Base-by-base conservation (phyloP, 768 basidiomycete species). In the Asterophora lycoperdoides region DNA sequence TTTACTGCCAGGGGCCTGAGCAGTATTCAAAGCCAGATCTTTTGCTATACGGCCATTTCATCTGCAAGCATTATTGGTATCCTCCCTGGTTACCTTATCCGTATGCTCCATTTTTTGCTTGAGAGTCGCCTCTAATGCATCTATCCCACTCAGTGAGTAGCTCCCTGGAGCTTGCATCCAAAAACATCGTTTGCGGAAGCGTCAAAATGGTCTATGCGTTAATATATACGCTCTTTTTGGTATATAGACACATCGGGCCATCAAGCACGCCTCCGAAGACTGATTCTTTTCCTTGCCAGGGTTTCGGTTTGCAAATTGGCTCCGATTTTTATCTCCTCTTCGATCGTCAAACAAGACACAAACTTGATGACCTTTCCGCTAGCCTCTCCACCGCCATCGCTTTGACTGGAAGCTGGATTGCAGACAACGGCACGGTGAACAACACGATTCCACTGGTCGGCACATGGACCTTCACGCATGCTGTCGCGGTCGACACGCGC, bases 1-100 rank as follows among this genome's bases (percentile, higher is more conserved):
- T 89, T 93, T 60, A 67, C 74, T 23, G 86, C 92, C 34, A 84
- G 93, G 38, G 92, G 84, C 8, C 68, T 96, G 29, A 86, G 89
- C 52, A 86, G 84, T 54, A 89, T 92, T 50, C 77, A 77, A 14
- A 78, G 75, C 42, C 77, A 83, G 41, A 75, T 88, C 42, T 95
- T 96, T 67, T 96, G 93, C 63, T 96, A 94, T 62, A 86, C 89
- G 2, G 88, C 93, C 3, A 86, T 95, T 50, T 93, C 93, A 1
- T 92, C 89, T 7, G 77, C 90, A 43, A 84, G 83, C 19, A 89
- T 94, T 47, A 88, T 94, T 28, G 83, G 89, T 32, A 92, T 95
- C 52, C 76, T 94, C 38, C 92, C 92, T n/a, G 92, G 89, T 1
- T 93, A 86, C 66, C 75, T 90, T 42, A 88, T 91, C 51, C 64